Percentiles rank a stretch among this genome's conserved stretches.
Evolutionary conservation across 371 early-diverging fungal genomes (phyloP).

Genomic region (Syncephalastrum monosporum): DNA sequence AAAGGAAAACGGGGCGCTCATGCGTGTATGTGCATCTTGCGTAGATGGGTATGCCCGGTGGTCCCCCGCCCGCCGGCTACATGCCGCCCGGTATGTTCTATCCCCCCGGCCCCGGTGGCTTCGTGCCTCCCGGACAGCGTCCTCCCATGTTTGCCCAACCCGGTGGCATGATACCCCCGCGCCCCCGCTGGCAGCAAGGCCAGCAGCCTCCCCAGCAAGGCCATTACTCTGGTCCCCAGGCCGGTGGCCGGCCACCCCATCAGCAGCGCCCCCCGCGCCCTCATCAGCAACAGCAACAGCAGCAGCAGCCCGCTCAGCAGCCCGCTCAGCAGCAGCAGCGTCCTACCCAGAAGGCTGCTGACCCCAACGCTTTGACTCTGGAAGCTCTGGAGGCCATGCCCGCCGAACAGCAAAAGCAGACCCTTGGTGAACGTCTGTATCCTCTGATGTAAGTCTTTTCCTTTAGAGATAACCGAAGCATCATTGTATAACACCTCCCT

Average conservation of each 20-base stretch:
- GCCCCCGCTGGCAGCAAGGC: constrained; percentile 64
- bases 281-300: constrained; percentile 21
- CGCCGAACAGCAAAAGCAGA: constrained; percentile 89
- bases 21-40: neutral
- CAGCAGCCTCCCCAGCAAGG: constrained; percentile 35
- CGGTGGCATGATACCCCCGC: constrained; percentile 41
- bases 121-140: constrained; percentile 63
- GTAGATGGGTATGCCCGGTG: constrained; percentile 19
- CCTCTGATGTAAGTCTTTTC: constrained; percentile 60
- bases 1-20: neutral
- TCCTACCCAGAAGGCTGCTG: constrained; percentile 28
- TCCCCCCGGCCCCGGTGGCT: constrained; percentile 55
- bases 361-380: constrained; percentile 61
- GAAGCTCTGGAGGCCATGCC: constrained; percentile 81
- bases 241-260: constrained; percentile 46
- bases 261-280: constrained; percentile 35
- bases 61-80: constrained; percentile 26
- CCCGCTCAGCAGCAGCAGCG: constrained; percentile 6
- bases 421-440: constrained; percentile 94
- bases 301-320: constrained; percentile 1
- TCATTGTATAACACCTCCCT: too few relatives aligned
- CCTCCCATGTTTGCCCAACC: constrained; percentile 50
- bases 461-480: neutral
- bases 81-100: constrained; percentile 46
- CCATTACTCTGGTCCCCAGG: constrained; percentile 34